Conservation (phyloP, 805 yeast genomes). For the Metschnikowia koreensis region DNA sequence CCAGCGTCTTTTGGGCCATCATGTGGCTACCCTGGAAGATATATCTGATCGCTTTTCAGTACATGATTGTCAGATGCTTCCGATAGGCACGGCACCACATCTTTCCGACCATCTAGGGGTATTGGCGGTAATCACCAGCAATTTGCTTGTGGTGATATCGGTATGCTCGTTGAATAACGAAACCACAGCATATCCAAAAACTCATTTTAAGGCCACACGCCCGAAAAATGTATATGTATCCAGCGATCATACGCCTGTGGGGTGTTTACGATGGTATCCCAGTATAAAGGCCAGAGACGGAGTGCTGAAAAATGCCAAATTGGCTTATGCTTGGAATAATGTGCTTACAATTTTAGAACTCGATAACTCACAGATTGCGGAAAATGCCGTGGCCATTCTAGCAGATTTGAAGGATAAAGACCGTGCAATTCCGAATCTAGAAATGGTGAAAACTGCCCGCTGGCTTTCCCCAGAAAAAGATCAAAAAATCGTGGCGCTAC, state of each 20-base stretch:
- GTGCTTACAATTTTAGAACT: slow-evolving; percentile 55
- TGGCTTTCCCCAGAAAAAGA: slow-evolving; percentile 19
- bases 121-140: slow-evolving; percentile 56
- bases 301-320: slow-evolving; percentile 33
- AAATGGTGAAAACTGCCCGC: slow-evolving; percentile 23
- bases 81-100: slow-evolving; percentile 56
- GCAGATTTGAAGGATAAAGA: slow-evolving; percentile 39
- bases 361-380: slow-evolving; percentile 33
- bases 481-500: slow-evolving; percentile 43
- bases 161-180: slow-evolving; percentile 45
- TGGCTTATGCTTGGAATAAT: slow-evolving; percentile 73
- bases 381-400: slow-evolving; percentile 25
- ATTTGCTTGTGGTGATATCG: slow-evolving; percentile 51
- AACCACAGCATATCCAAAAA: slow-evolving; percentile 27
- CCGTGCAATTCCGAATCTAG: slow-evolving; percentile 30
- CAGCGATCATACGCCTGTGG: slow-evolving; percentile 25
- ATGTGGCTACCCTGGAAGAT: slow-evolving; percentile 23
- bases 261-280: slow-evolving; percentile 66
- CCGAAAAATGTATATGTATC: slow-evolving; percentile 38
- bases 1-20: slow-evolving; percentile 51
- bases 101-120: slow-evolving; percentile 58
- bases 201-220: slow-evolving; percentile 53
- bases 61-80: slow-evolving; percentile 47
- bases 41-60: slow-evolving; percentile 17
- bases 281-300: slow-evolving; percentile 28